phyloP scores from a whole-genome alignment of 208 protist species.

The Herpetomonas muscarum region DNA sequence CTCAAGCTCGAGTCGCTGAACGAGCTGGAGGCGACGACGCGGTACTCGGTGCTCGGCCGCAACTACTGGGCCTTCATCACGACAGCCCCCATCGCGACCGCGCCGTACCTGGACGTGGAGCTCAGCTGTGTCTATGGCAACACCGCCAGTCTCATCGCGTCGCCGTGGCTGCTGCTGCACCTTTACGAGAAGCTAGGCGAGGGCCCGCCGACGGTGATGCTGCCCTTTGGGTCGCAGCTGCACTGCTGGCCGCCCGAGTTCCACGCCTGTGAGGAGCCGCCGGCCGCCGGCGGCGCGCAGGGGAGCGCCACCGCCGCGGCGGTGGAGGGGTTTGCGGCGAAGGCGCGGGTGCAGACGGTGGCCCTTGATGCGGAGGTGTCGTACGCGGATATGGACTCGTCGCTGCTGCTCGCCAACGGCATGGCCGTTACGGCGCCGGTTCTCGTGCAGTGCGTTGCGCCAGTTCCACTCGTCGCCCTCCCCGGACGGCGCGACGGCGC shows the following conservation, averaged over 20 bases:
- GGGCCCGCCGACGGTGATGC: conserved; percentile 60
- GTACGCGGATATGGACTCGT: conserved; percentile 54
- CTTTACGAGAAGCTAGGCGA: conserved; percentile 42
- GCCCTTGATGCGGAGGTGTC: conserved; percentile 70
- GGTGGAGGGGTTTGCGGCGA: conserved; percentile 30
- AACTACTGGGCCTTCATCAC: conserved; percentile 87
- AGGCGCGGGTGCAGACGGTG: conserved; percentile 63
- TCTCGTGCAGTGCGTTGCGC: conserved; percentile 63
- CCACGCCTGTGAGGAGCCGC: conserved; percentile 23
- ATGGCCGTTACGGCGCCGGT: conserved; percentile 65
- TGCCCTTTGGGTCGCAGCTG: conserved; percentile 64
- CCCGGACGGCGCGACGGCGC: conserved; percentile 17
- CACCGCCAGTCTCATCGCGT: conserved; percentile 74
- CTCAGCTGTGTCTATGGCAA: conserved; percentile 74
- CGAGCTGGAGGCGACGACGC: conserved; percentile 82
- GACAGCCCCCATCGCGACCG: conserved; percentile 49
- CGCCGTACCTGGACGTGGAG: conserved; percentile 71
- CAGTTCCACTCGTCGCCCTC: conserved; percentile 26
- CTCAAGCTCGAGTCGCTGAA: conserved; percentile 88
- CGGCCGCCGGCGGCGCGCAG: neutral
- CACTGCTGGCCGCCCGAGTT: conserved; percentile 55
- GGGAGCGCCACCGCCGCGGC: neutral
- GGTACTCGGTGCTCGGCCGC: conserved; percentile 76
- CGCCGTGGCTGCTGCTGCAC: conserved; percentile 79
- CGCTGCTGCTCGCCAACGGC: conserved; percentile 66